phyloP scores from a whole-genome alignment of 208 protist species.

The Trichomonas vaginalis region DNA sequence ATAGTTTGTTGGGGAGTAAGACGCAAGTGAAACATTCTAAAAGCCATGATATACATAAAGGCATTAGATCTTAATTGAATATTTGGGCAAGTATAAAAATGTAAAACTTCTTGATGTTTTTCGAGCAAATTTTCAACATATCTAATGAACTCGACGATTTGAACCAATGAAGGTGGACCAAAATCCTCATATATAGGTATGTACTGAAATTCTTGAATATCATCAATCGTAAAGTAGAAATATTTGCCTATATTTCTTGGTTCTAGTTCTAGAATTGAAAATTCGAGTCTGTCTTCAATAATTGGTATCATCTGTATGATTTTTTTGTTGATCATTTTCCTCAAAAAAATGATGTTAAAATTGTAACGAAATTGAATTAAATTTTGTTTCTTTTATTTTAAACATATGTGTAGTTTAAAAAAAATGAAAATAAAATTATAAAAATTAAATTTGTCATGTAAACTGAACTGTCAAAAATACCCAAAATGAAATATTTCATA shows the following conservation, averaged over 20 bases:
- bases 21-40: not conserved
- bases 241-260: not conserved
- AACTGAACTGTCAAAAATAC: no score
- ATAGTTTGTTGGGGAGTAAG: not conserved
- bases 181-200: not conserved
- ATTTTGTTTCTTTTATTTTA: no score
- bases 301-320: not conserved
- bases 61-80: not conserved
- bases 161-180: not conserved
- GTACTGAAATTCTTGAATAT: conserved; percentile 1
- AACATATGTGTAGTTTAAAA: no score
- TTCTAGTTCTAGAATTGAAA: not conserved
- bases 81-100: not conserved
- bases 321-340: not conserved
- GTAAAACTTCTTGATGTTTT: not conserved
- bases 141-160: not conserved
- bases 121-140: not conserved
- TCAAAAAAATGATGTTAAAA: not conserved
- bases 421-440: no score
- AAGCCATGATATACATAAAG: not conserved
- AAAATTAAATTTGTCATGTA: no score
- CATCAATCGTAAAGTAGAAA: not conserved
- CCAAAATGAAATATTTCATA: no score
- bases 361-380: no score
- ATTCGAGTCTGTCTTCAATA: not conserved